phyloP scores from a whole-genome alignment of 441 rosid species.

The Flueggea neowawraea region DNA sequence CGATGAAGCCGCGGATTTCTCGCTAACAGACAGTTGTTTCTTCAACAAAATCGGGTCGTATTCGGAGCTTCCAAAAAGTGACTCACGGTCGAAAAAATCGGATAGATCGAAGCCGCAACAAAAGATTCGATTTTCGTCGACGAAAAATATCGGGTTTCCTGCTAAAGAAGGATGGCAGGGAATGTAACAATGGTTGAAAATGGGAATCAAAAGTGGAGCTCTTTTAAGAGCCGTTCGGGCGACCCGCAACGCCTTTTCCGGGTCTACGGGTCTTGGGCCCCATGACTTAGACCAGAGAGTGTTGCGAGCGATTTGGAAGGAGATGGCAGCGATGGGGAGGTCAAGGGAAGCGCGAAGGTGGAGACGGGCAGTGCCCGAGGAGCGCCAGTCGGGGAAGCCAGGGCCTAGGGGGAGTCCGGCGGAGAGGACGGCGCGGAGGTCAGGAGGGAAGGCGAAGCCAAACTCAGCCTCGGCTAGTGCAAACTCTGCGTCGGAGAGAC shows the following conservation, averaged over 20 bases:
- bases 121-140: constrained; percentile 84
- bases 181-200: constrained; percentile 88
- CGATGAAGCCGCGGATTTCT: constrained; percentile 50
- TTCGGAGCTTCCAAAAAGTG: constrained; percentile 46
- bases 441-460: constrained; percentile 88
- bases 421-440: constrained; percentile 80
- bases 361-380: constrained; percentile 58
- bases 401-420: constrained; percentile 88
- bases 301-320: constrained; percentile 86
- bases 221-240: constrained; percentile 83
- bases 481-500: constrained; percentile 81
- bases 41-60: constrained; percentile 32
- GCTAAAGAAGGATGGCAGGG: constrained; percentile 89
- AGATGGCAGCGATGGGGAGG: constrained; percentile 88
- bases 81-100: constrained; percentile 77
- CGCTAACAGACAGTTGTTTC: constrained; percentile 65
- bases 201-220: constrained; percentile 91
- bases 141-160: constrained; percentile 88
- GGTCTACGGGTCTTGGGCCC: constrained; percentile 84
- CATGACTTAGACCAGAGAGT: constrained; percentile 89
- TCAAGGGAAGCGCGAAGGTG: constrained; percentile 83
- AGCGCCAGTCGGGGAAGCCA: constrained; percentile 94
- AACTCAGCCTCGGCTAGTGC: constrained; percentile 94
- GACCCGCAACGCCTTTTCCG: constrained; percentile 77
- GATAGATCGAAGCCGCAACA: constrained; percentile 95